Percentiles rank a stretch among this genome's conserved stretches.
Conservation (phyloP, 2,329 filamentous ascomycete genomes). For the Dryadomyces quercivorus region DNA sequence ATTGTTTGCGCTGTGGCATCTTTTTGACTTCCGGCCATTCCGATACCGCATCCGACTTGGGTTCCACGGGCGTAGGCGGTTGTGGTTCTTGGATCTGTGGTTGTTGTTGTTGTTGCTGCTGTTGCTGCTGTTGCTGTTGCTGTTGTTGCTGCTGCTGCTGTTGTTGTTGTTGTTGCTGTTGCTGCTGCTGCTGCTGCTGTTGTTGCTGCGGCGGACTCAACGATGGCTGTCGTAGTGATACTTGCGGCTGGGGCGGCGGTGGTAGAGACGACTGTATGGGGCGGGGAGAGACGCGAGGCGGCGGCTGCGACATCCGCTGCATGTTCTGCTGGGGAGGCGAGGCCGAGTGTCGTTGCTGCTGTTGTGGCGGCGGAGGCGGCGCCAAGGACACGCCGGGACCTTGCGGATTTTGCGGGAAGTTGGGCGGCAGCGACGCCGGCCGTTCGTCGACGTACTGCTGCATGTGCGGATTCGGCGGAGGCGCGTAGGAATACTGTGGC, state of each 20-base stretch:
- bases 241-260: conserved; percentile 23
- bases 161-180: conserved; percentile 32
- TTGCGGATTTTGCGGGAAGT: conserved; percentile 39
- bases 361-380: conserved; percentile 30
- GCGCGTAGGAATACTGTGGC: conserved; percentile 25
- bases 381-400: conserved; percentile 25
- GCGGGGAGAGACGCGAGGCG: conserved; percentile 41
- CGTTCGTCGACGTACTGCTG: conserved; percentile 65
- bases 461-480: conserved; percentile 33
- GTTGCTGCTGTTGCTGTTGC: conserved; percentile 22
- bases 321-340: conserved; percentile 47
- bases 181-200: conserved; percentile 5
- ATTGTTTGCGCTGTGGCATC: conserved; percentile 64
- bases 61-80: conserved; percentile 34
- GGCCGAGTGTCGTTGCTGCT: conserved; percentile 37
- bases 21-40: conserved; percentile 41
- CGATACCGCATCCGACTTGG: conserved; percentile 1
- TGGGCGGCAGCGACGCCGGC: conserved; percentile 58
- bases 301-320: conserved; percentile 35
- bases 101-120: conserved; percentile 22
- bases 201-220: background rate
- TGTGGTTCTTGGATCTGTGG: conserved; percentile 32
- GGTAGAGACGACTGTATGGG: conserved; percentile 21
- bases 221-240: background rate
- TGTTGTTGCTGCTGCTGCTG: conserved; percentile 29